Evolutionary conservation across 78 protist genomes (phyloP).

Genomic region (Planoprotostelium fungivorum): DNA sequence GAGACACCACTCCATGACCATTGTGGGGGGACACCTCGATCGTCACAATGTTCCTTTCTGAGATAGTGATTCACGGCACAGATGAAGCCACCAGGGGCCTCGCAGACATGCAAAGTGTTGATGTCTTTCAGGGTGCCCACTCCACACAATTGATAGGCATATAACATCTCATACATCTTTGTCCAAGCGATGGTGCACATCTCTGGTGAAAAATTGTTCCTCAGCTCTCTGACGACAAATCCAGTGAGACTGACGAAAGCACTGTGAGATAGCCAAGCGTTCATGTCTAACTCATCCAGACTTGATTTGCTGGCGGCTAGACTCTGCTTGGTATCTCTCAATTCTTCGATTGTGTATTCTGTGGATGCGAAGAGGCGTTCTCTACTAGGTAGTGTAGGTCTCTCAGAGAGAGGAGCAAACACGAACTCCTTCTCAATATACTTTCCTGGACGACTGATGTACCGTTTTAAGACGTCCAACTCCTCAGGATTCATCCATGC

Average conservation of each 20-base stretch:
- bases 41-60: not conserved
- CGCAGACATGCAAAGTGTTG: slow-evolving; percentile 26
- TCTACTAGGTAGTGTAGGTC: not conserved
- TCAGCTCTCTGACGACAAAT: not conserved
- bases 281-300: slow-evolving; percentile 1
- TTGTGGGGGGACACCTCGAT: not conserved
- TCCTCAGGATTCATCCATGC: not conserved
- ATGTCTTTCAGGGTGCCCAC: not conserved
- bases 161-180: slow-evolving; percentile 36
- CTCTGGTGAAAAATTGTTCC: slow-evolving; percentile 10
- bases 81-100: slow-evolving; percentile 54
- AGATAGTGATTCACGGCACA: slow-evolving; percentile 27
- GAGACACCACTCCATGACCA: slow-evolving; percentile 26
- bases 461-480: not conserved
- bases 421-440: not conserved
- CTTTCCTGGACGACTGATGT: not conserved
- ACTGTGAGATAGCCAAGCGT: slow-evolving; percentile 26
- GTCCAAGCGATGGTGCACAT: slow-evolving; percentile 46
- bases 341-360: not conserved
- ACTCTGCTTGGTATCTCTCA: not conserved
- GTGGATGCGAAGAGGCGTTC: not conserved
- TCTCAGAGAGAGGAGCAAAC: not conserved
- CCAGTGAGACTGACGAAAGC: not conserved
- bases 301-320: no score
- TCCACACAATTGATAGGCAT: not conserved